These are phyloP conservation scores for Raddia guianensis DNA, from an alignment of 176 grass and related monocot genomes.

Conservation along the genomic window DNA sequence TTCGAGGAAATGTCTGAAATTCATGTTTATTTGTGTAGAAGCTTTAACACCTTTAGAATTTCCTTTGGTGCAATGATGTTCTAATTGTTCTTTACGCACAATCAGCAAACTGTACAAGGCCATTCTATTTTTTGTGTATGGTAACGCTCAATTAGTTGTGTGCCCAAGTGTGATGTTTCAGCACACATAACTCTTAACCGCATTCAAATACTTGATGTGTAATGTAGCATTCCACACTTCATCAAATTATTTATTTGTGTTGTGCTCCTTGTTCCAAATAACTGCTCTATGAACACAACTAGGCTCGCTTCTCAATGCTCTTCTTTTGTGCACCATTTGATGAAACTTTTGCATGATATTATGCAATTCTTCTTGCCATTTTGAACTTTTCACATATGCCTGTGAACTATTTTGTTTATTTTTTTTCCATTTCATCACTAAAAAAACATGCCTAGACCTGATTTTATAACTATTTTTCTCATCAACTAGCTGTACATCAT, in stretches of 20 bases:
- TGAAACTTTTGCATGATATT: background rate
- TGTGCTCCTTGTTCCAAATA: background rate
- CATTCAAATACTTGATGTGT: background rate
- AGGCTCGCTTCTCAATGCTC: background rate
- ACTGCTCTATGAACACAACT: background rate
- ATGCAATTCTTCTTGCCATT: background rate
- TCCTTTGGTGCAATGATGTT: background rate
- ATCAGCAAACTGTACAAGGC: background rate
- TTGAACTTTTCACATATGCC: background rate
- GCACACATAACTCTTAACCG: background rate
- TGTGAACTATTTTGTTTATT: background rate
- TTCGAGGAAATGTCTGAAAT: background rate
- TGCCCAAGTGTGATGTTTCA: background rate
- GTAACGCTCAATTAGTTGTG: background rate
- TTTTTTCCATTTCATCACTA: constrained; percentile 8
- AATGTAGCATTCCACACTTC: background rate
- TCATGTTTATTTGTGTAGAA: background rate
- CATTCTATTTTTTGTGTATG: constrained; percentile 2
- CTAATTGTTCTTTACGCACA: background rate
- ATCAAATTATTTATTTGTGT: background rate
- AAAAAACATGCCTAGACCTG: background rate
- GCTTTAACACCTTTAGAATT: constrained; percentile 1
- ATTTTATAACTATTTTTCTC: background rate
- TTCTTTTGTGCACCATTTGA: background rate
- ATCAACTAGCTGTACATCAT: constrained; percentile 2